Base-by-base conservation (phyloP, 2,329 filamentous ascomycete species). In the Ophiobolus disseminans region DNA sequence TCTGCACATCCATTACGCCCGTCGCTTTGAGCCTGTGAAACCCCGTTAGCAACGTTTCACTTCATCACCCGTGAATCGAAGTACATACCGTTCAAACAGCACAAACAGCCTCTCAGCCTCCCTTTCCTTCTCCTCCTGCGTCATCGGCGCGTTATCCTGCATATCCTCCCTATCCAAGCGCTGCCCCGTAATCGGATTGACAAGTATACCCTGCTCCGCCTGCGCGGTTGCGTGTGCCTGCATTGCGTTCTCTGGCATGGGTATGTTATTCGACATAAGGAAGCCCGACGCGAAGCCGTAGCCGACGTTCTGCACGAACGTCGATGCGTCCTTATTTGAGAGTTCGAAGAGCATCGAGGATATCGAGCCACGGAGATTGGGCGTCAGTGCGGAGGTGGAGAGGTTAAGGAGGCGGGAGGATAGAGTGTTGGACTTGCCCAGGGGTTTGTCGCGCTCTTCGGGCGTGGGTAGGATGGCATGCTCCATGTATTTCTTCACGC, bases 261-360 rank as follows among this genome's bases (percentile, higher is more conserved):
- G 81, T 10, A 97, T 85, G 45, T 94, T 90, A 54, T 93, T 89
- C 55, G 89, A 87, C 75, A 92, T 87, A 13, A 99, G 77, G 68
- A 94, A 96, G 0, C 94, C 94, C 0, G 91, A 90, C 0, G 94
- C 94, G 66, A 90, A 96, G 0, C 94, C 94, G 68, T 96, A 99
- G 0, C 94, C 94, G 10, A 99, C 90, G 60, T 97, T 97, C 41
- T 89, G 82, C 0, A 97, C 89, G 65, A 97, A 94, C 22, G 81
- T 88, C 13, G 82, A 82, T 0, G 92, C 84, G 62, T 97, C 86
- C 61, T 86, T 89, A 56, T 87, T 88, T 0, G 91, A 96, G 21
- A 97, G 80, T 57, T 95, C 89, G 69, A 95, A 99, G 53, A 97
- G 82, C 19, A 99, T 79, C 22, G 87, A 81, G 0, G 89, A 89